These are phyloP conservation scores for Cymbopogon citratus DNA, from an alignment of 176 grass and related monocot genomes.

Conservation along the genomic window DNA sequence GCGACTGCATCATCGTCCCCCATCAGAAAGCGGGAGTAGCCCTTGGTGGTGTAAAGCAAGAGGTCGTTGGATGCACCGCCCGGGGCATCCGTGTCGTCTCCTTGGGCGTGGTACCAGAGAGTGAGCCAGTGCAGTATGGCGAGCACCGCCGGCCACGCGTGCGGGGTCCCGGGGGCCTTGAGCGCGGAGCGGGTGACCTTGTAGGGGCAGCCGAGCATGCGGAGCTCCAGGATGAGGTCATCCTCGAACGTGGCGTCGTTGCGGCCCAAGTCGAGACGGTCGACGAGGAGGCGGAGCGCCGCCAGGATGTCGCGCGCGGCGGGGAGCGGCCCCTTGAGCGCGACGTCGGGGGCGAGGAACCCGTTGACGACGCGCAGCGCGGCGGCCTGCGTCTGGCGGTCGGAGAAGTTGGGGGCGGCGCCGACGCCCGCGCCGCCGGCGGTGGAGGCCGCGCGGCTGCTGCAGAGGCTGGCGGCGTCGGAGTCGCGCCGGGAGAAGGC, in stretches of 20 bases:
- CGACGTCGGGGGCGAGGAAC: neutral
- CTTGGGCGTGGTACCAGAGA: constrained; percentile 25
- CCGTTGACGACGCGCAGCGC: no score
- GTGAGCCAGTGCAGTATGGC: constrained; percentile 79
- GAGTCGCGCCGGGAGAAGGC: no score
- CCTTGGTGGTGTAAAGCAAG: constrained; percentile 36
- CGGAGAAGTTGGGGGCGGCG: neutral
- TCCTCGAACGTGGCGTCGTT: constrained; percentile 37
- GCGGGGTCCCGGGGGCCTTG: constrained; percentile 66
- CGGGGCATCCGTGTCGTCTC: neutral
- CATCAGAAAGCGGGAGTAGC: constrained; percentile 46
- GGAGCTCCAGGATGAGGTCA: constrained; percentile 48
- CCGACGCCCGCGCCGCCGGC: neutral
- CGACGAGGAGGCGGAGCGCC: constrained; percentile 50
- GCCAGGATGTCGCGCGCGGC: constrained; percentile 55
- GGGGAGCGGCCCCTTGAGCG: constrained; percentile 52
- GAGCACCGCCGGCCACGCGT: constrained; percentile 68
- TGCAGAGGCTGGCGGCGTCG: no score
- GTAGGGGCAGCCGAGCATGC: constrained; percentile 31
- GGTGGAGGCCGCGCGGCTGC: no score
- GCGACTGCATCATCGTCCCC: constrained; percentile 43
- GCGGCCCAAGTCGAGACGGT: constrained; percentile 5
- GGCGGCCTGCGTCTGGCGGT: constrained; percentile 17
- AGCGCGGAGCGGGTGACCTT: constrained; percentile 72
- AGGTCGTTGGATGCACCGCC: constrained; percentile 31